Conservation (phyloP, 345 rosid genomes). For the Durio zibethinus region DNA sequence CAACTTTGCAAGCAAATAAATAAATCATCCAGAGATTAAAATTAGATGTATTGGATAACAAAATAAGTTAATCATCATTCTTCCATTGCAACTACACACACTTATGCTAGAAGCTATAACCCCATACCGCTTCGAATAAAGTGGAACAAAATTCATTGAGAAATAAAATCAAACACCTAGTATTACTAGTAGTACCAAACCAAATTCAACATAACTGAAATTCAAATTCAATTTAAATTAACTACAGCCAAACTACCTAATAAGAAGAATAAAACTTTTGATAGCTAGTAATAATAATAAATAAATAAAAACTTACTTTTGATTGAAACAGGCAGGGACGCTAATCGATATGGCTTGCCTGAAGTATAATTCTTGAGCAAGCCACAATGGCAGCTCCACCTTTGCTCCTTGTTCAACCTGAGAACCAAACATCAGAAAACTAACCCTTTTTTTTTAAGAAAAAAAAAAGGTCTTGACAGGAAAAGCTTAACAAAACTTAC, state of each 20-base stretch:
- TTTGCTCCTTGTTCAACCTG: constrained; percentile 79
- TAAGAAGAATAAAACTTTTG: not conserved
- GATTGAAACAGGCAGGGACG: constrained; percentile 72
- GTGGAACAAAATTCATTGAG: not conserved
- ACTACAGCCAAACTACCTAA: not conserved
- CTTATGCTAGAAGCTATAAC: not conserved
- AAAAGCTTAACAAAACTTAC: constrained; percentile 36
- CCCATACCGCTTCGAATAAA: not conserved
- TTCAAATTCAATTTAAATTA: not conserved
- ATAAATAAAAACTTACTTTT: constrained; percentile 41
- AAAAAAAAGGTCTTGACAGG: not conserved
- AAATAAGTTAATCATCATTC: not conserved
- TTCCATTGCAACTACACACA: not conserved
- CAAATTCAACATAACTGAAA: no score
- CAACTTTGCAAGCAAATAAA: not conserved
- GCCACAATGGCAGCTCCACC: constrained; percentile 80
- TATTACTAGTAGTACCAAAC: not conserved
- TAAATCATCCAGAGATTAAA: not conserved
- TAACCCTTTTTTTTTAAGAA: not conserved
- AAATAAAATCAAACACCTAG: not conserved
- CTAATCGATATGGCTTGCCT: constrained; percentile 61
- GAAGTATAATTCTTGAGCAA: constrained; percentile 62
- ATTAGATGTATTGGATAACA: not conserved
- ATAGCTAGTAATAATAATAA: not conserved
- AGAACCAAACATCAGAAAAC: not conserved